Conservation (phyloP, 2,329 filamentous ascomycete genomes). For the Sporothrix humicola region DNA sequence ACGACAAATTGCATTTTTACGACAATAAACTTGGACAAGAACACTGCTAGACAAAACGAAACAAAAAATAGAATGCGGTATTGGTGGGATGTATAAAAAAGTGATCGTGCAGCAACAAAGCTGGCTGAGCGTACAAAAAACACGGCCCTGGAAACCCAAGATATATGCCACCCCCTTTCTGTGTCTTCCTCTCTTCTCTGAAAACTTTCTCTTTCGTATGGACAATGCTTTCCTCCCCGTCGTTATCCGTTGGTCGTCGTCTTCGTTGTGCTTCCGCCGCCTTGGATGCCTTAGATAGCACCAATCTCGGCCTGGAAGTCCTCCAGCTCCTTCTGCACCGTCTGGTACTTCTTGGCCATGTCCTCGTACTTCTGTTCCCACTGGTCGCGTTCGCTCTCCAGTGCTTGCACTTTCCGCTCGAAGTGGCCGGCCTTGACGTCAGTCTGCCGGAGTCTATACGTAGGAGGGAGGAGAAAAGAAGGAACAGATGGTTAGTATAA, state of each 20-base stretch:
- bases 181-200: neutral
- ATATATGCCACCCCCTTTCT: constrained; percentile 23
- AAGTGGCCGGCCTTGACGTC: constrained; percentile 99
- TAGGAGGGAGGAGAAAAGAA: constrained; percentile 31
- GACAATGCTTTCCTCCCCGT: constrained; percentile 17
- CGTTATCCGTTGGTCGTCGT: neutral
- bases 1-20: constrained; percentile 15
- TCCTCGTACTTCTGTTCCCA: constrained; percentile 99
- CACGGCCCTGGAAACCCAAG: constrained; percentile 29
- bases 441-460: constrained; percentile 87
- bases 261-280: constrained; percentile 30
- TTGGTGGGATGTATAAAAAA: constrained; percentile 31
- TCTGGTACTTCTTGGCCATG: constrained; percentile 86
- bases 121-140: constrained; percentile 32
- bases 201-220: constrained; percentile 1
- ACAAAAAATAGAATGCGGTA: constrained; percentile 35
- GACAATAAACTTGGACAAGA: too few relatives aligned
- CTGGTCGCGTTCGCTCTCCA: constrained; percentile 88
- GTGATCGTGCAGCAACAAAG: constrained; percentile 32
- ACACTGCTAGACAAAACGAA: neutral
- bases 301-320: constrained; percentile 90
- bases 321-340: constrained; percentile 86
- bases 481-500: neutral
- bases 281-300: constrained; percentile 72
- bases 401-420: constrained; percentile 97